Evolutionary conservation across 257 asterid genomes (phyloP).

Genomic region (Solanum infundibuliforme): DNA sequence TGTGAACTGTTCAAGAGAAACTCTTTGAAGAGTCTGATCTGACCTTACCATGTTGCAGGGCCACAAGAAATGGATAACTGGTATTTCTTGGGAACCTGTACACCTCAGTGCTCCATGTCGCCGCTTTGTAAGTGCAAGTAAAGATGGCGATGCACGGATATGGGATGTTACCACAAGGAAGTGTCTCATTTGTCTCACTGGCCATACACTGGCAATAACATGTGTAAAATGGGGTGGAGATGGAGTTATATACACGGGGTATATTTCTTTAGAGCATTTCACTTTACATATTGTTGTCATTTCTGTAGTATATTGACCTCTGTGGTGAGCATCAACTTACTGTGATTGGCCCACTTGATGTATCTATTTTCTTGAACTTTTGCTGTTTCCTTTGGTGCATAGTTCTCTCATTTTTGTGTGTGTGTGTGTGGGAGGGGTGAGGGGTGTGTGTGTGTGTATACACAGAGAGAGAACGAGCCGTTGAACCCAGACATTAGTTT

Average conservation of each 20-base stretch:
- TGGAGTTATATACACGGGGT: conserved; percentile 94
- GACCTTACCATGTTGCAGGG: conserved; percentile 46
- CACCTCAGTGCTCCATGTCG: conserved; percentile 88
- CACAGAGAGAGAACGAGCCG: neutral
- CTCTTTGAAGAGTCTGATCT: neutral
- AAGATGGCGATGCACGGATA: conserved; percentile 98
- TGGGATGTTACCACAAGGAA: conserved; percentile 75
- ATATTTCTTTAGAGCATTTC: conserved; percentile 8
- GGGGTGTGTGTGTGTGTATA: no score
- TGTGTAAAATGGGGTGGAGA: conserved; percentile 99
- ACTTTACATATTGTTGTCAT: neutral
- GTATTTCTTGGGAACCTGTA: conserved; percentile 94
- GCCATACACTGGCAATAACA: conserved; percentile 91
- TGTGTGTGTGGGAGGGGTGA: neutral
- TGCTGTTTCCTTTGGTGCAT: neutral
- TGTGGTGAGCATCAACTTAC: neutral
- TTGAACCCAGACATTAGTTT: neutral
- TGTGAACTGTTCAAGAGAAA: neutral
- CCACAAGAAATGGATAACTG: conserved; percentile 98
- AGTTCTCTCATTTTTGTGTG: neutral
- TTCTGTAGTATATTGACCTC: neutral
- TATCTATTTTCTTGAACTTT: neutral
- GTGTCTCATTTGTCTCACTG: conserved; percentile 64
- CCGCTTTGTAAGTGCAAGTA: conserved; percentile 90
- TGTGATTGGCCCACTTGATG: neutral